Conservation (phyloP, 225 moss, liverwort and hornwort species). For the Pseudoscleropodium purum region DNA sequence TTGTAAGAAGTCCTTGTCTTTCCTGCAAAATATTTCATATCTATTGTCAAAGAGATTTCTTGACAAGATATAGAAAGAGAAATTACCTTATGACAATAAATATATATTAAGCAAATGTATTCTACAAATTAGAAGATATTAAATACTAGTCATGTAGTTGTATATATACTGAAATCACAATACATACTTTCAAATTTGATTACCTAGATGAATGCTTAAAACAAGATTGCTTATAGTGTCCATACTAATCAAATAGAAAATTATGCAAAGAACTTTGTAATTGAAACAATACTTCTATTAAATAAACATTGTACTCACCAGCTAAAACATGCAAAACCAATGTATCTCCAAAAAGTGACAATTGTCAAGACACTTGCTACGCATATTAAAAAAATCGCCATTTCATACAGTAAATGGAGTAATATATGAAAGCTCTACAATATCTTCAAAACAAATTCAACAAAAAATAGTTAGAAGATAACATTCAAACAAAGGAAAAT, state of each 20-base stretch:
- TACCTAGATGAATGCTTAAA: neutral
- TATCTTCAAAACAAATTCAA: neutral
- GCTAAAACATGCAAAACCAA: neutral
- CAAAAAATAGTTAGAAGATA: neutral
- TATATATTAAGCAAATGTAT: neutral
- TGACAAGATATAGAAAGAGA: neutral
- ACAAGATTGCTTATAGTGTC: neutral
- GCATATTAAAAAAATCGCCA: neutral
- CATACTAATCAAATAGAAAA: neutral
- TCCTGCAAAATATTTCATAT: neutral
- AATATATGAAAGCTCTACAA: neutral
- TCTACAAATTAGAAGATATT: neutral
- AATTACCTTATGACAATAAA: neutral
- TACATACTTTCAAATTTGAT: neutral
- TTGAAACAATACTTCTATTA: too few species aligned
- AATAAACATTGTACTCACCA: rapidly evolving
- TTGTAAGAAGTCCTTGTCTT: neutral
- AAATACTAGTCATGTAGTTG: neutral
- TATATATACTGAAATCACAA: neutral
- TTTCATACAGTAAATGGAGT: neutral
- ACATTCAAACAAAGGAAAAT: neutral
- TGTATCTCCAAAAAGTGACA: neutral
- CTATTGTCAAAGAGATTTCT: neutral
- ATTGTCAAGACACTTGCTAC: neutral
- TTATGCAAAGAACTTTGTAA: neutral